Evolutionary conservation across 164 flowering plant genomes (phyloP).

Genomic region (Nelumbo lutea): DNA sequence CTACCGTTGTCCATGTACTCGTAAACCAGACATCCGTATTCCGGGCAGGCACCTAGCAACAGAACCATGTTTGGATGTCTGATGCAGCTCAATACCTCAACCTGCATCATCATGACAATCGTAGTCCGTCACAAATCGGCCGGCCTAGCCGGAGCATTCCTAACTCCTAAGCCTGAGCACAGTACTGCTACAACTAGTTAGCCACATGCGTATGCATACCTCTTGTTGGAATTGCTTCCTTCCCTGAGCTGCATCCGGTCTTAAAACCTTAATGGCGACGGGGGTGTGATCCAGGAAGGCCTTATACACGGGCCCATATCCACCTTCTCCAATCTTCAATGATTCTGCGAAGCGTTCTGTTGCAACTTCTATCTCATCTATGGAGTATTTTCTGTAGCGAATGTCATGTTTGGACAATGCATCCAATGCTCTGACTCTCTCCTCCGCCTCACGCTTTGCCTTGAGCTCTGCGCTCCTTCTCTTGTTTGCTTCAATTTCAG

Average conservation of each 20-base stretch:
- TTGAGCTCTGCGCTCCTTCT: slow-evolving; percentile 31
- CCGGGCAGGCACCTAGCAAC: slow-evolving; percentile 53
- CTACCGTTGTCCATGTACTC: slow-evolving; percentile 67
- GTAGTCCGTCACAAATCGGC: not conserved
- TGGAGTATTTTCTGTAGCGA: slow-evolving; percentile 41
- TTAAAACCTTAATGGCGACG: slow-evolving; percentile 70
- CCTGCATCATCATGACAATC: slow-evolving; percentile 17
- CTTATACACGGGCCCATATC: slow-evolving; percentile 79
- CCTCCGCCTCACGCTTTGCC: slow-evolving; percentile 29
- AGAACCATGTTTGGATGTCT: slow-evolving; percentile 55
- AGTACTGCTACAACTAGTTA: not conserved
- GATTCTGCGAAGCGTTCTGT: slow-evolving; percentile 46
- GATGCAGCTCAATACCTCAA: slow-evolving; percentile 52
- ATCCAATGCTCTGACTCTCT: slow-evolving; percentile 20
- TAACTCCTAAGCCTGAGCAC: too few species aligned
- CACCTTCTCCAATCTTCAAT: slow-evolving; percentile 78
- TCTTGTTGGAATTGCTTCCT: slow-evolving; percentile 68
- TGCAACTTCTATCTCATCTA: slow-evolving; percentile 61
- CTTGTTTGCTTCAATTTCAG: slow-evolving; percentile 40
- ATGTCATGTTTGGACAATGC: slow-evolving; percentile 7
- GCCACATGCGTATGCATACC: slow-evolving; percentile 24
- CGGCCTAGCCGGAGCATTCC: not conserved
- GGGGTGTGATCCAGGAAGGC: slow-evolving; percentile 47
- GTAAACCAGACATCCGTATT: slow-evolving; percentile 46
- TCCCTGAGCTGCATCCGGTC: slow-evolving; percentile 61